These are phyloP conservation scores for Schwanniomyces polymorphus DNA, from an alignment of 805 yeast genomes.

Conservation along the genomic window DNA sequence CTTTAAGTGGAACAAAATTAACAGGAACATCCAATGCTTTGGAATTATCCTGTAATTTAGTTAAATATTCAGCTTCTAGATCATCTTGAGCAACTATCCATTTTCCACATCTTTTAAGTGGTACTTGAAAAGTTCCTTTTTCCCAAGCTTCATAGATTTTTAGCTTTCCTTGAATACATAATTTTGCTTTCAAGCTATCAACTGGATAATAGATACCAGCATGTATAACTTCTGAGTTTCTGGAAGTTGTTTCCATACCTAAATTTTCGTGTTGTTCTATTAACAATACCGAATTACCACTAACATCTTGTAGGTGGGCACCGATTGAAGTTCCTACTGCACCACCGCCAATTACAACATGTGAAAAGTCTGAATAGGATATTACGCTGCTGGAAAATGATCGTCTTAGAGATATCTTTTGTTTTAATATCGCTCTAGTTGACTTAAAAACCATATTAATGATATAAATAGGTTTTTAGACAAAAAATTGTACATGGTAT, in stretches of 20 bases:
- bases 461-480: too few species aligned
- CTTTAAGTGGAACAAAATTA: slow-evolving; percentile 46
- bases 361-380: slow-evolving; percentile 52
- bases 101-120: slow-evolving; percentile 69
- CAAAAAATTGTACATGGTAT: too few species aligned
- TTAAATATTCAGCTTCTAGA: slow-evolving; percentile 57
- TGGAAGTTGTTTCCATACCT: slow-evolving; percentile 83
- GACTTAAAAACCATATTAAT: not conserved
- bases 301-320: slow-evolving; percentile 52
- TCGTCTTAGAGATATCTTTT: not conserved
- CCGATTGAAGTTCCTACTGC: slow-evolving; percentile 83
- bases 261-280: slow-evolving; percentile 65
- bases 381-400: not conserved
- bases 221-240: slow-evolving; percentile 92
- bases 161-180: slow-evolving; percentile 76
- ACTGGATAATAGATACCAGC: slow-evolving; percentile 85
- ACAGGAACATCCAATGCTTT: slow-evolving; percentile 55
- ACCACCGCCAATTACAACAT: slow-evolving; percentile 81
- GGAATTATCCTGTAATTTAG: slow-evolving; percentile 51
- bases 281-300: slow-evolving; percentile 56
- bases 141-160: slow-evolving; percentile 58
- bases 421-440: not conserved
- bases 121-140: slow-evolving; percentile 40
- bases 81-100: slow-evolving; percentile 86
- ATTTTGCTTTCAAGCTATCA: slow-evolving; percentile 60